A percentile compares a stretch with the other conserved stretches of the same genome.
Evolutionary conservation across 352 stramenopile species (phyloP).

Genomic region (Phytopythium helicoides): DNA sequence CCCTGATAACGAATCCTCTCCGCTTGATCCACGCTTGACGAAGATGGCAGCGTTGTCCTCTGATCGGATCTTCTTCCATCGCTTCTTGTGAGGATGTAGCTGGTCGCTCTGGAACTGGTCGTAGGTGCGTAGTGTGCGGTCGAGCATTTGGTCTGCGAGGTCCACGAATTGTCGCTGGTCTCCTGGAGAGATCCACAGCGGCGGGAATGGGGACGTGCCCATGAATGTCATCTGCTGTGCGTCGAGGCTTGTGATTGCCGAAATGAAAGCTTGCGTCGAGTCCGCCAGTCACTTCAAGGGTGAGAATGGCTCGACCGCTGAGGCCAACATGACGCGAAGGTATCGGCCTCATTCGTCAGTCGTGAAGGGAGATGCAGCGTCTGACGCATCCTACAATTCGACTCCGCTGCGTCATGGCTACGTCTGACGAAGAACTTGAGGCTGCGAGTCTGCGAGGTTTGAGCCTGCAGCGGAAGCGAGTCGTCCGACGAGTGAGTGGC

Average conservation of each 20-base stretch:
- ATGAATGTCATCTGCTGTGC: not conserved
- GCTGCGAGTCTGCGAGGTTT: no score
- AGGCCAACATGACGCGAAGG: no score
- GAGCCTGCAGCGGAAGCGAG: no score
- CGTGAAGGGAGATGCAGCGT: no score
- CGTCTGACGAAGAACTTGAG: no score
- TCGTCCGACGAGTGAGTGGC: no score
- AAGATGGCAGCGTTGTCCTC: slow-evolving; percentile 31
- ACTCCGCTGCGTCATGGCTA: no score
- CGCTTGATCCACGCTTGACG: slow-evolving; percentile 14
- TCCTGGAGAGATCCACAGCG: slow-evolving; percentile 21
- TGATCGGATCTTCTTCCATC: slow-evolving; percentile 36
- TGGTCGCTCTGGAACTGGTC: slow-evolving; percentile 28
- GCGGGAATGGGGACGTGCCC: slow-evolving; percentile 21
- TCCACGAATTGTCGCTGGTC: slow-evolving; percentile 33
- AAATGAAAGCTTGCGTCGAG: no score
- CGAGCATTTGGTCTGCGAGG: slow-evolving; percentile 28
- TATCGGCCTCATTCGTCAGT: no score
- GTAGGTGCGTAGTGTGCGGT: slow-evolving; percentile 34
- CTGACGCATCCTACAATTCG: no score
- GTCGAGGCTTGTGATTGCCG: not conserved
- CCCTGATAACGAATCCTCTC: slow-evolving; percentile 29
- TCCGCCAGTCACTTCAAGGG: no score
- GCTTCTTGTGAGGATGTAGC: slow-evolving; percentile 22
- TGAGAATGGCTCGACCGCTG: no score